Base-by-base conservation (phyloP, 2,329 filamentous ascomycete species). In the Endothia cerciana region DNA sequence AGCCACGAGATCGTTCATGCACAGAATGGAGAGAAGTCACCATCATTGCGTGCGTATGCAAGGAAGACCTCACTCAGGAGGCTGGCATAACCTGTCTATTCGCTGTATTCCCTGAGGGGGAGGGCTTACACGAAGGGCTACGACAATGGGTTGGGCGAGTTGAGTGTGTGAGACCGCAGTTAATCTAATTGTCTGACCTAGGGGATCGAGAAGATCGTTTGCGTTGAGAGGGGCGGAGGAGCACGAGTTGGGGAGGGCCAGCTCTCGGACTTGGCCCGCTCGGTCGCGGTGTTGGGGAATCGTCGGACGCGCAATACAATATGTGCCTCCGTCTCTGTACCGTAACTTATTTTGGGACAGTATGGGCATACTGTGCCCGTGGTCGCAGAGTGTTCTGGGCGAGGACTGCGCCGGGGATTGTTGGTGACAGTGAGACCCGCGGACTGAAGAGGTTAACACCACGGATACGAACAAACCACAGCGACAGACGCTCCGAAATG, bases 61-160 rank as follows among this genome's bases (percentile, higher is more conserved):
- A 62, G 38, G n/a, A 28, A 53, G 51, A 66, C 45, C 62, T 47
- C 58, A 58, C 60, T 55, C 60, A 0, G 51, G 28, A n/a, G 51
- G 56, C 43, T 57, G 47, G 49, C 51, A 55, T 22, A 36, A 13
- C 11, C 22, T 25, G 19, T 53, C 4, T 17, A 45, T 45, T 25
- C 22, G 49, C 45, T 28, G 17, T 57, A 33, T 15, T 60, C 30
- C 3, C 43, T 61, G 41, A 36, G 28, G 62, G n/a, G 7, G n/a
- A 13, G 33, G 28, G n/a, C 43, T 63, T 30, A 40, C 65, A 65
- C 66, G 49, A 43, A 28, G 33, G 62, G n/a, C n/a, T 55, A 36
- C 60, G 56, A 65, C 60, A 60, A 25, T 65, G 63, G 66, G 63
- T 63, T 65, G 66, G 60, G 63, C 60, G 47, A 63, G 60, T 65